Conservation (phyloP, 2,329 filamentous ascomycete species). For the Phaeosphaeria sp. region DNA sequence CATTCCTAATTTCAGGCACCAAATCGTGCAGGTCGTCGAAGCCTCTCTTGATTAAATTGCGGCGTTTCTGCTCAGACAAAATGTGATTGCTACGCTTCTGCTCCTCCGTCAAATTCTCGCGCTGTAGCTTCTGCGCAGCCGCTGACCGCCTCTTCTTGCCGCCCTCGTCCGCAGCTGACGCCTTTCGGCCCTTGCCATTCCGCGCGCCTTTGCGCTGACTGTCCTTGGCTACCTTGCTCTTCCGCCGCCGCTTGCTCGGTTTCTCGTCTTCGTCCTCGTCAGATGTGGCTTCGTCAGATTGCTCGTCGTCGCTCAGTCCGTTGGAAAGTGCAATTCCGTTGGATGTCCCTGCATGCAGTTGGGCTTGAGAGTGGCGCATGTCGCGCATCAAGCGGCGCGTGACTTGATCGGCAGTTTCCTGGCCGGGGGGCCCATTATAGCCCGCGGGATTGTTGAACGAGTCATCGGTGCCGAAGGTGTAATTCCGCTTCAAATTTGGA, state of each 20-base stretch:
- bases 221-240: conserved; percentile 24
- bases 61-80: conserved; percentile 83
- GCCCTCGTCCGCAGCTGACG: conserved; percentile 20
- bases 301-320: conserved; percentile 25
- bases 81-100: conserved; percentile 90
- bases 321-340: conserved; percentile 13
- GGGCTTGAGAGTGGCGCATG: conserved; percentile 25
- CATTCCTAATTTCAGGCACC: conserved; percentile 75
- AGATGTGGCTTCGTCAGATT: conserved; percentile 31
- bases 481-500: conserved; percentile 35
- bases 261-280: conserved; percentile 28
- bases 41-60: conserved; percentile 80
- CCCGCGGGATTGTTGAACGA: conserved; percentile 42
- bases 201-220: conserved; percentile 26
- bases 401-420: conserved; percentile 32
- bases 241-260: conserved; percentile 35
- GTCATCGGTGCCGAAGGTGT: conserved; percentile 46
- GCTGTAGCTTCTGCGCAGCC: conserved; percentile 34
- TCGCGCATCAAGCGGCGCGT: conserved; percentile 33
- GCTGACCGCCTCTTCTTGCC: conserved; percentile 38
- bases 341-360: conserved; percentile 12
- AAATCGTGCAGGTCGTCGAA: conserved; percentile 81
- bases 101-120: conserved; percentile 73
- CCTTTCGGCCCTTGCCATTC: conserved; percentile 30
- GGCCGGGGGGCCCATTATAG: conserved; percentile 29